phyloP scores from a whole-genome alignment of 2,329 filamentous ascomycete genomes.

The Beauveria sp. region DNA sequence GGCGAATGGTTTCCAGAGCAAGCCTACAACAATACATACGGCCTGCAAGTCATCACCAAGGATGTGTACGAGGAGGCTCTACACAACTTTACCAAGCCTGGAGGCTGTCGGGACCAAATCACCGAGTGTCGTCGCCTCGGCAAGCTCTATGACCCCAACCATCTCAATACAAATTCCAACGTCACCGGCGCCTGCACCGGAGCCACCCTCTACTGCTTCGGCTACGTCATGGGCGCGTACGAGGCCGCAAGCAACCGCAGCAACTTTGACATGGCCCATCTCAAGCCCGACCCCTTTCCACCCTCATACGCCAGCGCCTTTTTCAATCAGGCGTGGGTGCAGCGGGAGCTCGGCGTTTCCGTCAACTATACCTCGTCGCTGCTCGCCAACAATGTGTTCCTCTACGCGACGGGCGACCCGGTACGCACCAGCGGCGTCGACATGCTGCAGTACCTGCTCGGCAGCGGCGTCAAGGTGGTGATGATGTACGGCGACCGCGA shows the following conservation, averaged over 20 bases:
- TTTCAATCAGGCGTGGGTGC: slow-evolving; percentile 50
- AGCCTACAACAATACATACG: slow-evolving; percentile 57
- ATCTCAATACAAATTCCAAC: slow-evolving; percentile 42
- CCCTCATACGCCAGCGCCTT: slow-evolving; percentile 52
- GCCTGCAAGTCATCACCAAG: slow-evolving; percentile 45
- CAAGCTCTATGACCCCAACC: slow-evolving; percentile 28
- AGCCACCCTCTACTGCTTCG: slow-evolving; percentile 20
- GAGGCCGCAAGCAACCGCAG: not conserved
- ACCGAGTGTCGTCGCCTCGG: slow-evolving; percentile 34
- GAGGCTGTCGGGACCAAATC: slow-evolving; percentile 45
- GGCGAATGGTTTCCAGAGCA: slow-evolving; percentile 44
- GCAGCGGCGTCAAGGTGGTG: slow-evolving; percentile 56
- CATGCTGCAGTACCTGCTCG: slow-evolving; percentile 49
- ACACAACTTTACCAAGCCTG: slow-evolving; percentile 11
- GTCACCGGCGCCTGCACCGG: not conserved
- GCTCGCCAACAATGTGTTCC: slow-evolving; percentile 26
- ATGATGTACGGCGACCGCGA: slow-evolving; percentile 59
- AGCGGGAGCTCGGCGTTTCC: slow-evolving; percentile 51
- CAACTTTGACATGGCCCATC: slow-evolving; percentile 51
- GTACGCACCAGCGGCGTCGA: not conserved
- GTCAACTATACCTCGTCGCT: slow-evolving; percentile 39
- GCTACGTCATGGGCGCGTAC: slow-evolving; percentile 2
- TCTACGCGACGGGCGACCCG: not conserved
- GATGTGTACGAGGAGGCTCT: slow-evolving; percentile 21
- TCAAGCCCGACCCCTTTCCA: slow-evolving; percentile 49